Evolutionary conservation across 2,329 filamentous ascomycete genomes (phyloP), one percentile per base, ranked within the genome.

Genomic region (Cytospora paraplurivora): DNA sequence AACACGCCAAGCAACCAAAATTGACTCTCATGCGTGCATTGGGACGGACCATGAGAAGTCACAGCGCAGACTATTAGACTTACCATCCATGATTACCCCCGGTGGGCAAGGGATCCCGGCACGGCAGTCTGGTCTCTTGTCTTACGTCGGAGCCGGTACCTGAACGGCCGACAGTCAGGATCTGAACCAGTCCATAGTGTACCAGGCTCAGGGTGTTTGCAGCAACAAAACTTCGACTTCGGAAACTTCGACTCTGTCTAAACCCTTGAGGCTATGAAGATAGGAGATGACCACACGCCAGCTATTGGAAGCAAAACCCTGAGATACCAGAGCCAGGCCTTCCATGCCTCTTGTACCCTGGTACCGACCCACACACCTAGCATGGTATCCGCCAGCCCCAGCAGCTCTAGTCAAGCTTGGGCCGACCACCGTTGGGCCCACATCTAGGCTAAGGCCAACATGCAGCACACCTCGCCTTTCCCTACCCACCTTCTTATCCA

Each of bases 371-470:
- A 52, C 58, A 41, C 59, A 50, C 17, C 7, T 7, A 33, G 47
- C 35, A 38, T 56, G 44, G 55, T 54, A 44, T 41, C 56, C 63
- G 59, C 56, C 37, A 21, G 33, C 27, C 27, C 27, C 27, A 49
- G 62, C 41, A 58, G 58, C 56, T 55, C 50, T 56, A 52, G 47
- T 44, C 57, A 53, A 61, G 57, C 52, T 64, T 57, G 57, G 44
- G n/a, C 53, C 55, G 38, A 38, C 32, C 47, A 27, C 15, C 34
- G 21, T 41, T 60, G 52, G 51, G 11, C 51, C 52, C 38, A 27
- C 41, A 27, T 27, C 27, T 38, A 53, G 33, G 50, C 56, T 49
- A 56, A 44, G 33, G 44, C 27, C 51, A 51, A 35, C 55, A 19
- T 63, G 61, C 50, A 59, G 55, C 61, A 58, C 47, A 56, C 49